Evolutionary conservation across 2,329 filamentous ascomycete species (phyloP), one percentile per base, ranked within the genome.

Genomic region (Tolypocladium amazonense): DNA sequence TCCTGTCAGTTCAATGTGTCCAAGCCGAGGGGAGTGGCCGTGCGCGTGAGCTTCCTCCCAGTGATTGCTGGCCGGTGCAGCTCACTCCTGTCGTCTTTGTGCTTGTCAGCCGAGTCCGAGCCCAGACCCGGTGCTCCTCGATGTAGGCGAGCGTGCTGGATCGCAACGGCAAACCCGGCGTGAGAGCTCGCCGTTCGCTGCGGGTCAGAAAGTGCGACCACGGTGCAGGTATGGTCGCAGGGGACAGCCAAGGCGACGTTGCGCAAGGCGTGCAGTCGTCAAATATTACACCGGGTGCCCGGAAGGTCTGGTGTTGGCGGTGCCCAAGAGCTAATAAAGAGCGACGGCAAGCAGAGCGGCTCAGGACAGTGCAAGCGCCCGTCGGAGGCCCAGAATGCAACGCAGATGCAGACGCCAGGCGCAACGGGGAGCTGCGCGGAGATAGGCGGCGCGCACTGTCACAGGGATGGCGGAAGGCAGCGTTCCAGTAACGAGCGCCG

Each of bases 401-500:
- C 52, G 54, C 33, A 47, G 33, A 56, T 39, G 54, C 54, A 56
- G 18, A 55, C 33, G 53, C 53, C 20, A 18, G 53, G 53, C 53
- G 47, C 1, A 55, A 58, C 7, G 25, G 43, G 27, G 45, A 57
- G 37, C 55, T 35, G 59, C n/a, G 45, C 54, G 37, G 38, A 38
- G 56, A 45, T 27, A n/a, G 35, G 37, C 38, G 33, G 30, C 35
- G 58, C 23, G 58, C n/a, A 38, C 53, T 25, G 39, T 54, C 43
- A 41, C 55, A 57, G 58, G 58, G 58, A 54, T 35, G 59, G 56
- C 59, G 59, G 50, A 37, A 33, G 25, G 54, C 54, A 60, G 56
- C 56, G 59, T 57, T 58, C 59, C 59, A 60, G 59, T 54, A 30
- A 39, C 45, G 47, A 39, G 54, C 35, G n/a, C 27, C 18, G 55